Percentiles rank a stretch among this genome's conserved stretches.
These are phyloP conservation scores for Penicillium janthinellum DNA, from an alignment of 2,329 filamentous ascomycete genomes.

Conservation along the genomic window DNA sequence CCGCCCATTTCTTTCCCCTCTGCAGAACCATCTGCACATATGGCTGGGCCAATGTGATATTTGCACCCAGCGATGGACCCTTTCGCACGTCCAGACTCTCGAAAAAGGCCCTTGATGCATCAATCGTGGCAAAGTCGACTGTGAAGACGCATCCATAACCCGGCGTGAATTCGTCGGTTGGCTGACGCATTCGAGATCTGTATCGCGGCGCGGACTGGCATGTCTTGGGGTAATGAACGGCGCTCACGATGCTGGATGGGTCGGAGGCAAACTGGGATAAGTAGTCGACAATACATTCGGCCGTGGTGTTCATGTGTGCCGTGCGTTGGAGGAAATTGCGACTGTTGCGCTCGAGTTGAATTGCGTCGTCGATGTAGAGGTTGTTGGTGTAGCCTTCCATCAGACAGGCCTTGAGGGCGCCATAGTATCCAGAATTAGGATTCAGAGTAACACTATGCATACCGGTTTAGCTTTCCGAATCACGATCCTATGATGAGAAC, in stretches of 20 bases:
- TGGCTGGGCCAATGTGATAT: constrained; percentile 7
- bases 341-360: constrained; percentile 24
- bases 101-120: constrained; percentile 4
- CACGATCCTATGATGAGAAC: not conserved
- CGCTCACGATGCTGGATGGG: constrained; percentile 13
- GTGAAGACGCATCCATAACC: not conserved
- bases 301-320: constrained; percentile 21
- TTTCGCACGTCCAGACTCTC: constrained; percentile 6
- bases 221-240: constrained; percentile 22
- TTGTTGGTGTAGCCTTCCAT: constrained; percentile 14
- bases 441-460: not conserved
- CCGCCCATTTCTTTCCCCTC: constrained; percentile 2
- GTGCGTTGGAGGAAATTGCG: constrained; percentile 20
- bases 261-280: constrained; percentile 11
- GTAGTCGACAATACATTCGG: constrained; percentile 18
- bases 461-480: not conserved
- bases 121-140: not conserved
- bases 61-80: constrained; percentile 9
- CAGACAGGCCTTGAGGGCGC: not conserved
- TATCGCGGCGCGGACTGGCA: not conserved
- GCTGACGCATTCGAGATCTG: not conserved
- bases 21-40: constrained; percentile 11
- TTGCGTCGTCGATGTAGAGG: constrained; percentile 20
- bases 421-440: not conserved
- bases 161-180: not conserved